Conservation (phyloP, 2,329 filamentous ascomycete genomes). For the Ophiostoma fasciatum region DNA sequence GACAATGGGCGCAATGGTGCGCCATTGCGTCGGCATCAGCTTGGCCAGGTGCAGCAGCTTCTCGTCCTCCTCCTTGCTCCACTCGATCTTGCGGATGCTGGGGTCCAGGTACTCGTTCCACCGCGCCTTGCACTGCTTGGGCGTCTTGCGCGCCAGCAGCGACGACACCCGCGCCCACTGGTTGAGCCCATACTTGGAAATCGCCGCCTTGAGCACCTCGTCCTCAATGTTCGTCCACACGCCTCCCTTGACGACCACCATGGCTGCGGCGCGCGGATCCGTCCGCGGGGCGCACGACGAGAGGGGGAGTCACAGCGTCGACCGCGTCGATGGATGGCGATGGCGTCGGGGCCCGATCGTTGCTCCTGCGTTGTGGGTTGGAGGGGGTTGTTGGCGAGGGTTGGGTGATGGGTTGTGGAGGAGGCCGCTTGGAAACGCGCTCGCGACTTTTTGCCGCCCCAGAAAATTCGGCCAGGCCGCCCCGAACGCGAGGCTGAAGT, state of each 20-base stretch:
- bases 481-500: conserved; percentile 12
- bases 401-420: too few species aligned
- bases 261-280: conserved; percentile 30
- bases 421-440: background rate
- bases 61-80: conserved; percentile 97
- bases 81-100: conserved; percentile 96
- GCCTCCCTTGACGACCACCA: conserved; percentile 62
- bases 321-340: too few species aligned
- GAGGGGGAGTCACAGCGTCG: too few species aligned
- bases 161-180: conserved; percentile 99
- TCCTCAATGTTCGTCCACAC: conserved; percentile 73
- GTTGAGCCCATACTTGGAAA: conserved; percentile 88
- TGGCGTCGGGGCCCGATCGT: too few species aligned
- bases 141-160: conserved; percentile 87
- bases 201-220: conserved; percentile 91
- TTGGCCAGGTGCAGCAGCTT: conserved; percentile 93
- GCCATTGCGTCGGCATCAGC: conserved; percentile 98
- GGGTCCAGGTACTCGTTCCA: conserved; percentile 99
- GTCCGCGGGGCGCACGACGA: too few species aligned
- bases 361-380: too few species aligned
- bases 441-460: background rate
- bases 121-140: conserved; percentile 97
- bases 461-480: background rate
- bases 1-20: conserved; percentile 93
- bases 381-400: too few species aligned